Evolutionary conservation across 2,329 filamentous ascomycete genomes (phyloP), one percentile per base, ranked within the genome.

Genomic region (Claviceps sp.): DNA sequence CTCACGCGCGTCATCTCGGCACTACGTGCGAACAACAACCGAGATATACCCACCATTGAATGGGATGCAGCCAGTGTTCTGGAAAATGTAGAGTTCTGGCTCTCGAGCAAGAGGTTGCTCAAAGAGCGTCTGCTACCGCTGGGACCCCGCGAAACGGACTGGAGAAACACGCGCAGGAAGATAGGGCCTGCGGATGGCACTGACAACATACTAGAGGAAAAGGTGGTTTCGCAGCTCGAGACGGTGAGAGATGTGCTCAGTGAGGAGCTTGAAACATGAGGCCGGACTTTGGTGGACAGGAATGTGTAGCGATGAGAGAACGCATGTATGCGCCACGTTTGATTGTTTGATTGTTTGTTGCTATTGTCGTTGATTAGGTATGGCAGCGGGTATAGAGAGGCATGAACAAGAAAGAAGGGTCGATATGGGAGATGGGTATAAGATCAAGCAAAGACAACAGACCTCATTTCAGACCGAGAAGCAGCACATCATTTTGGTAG

Each of bases 41-140:
- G 84, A 22, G 83, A 88, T 24, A 82, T 96, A 1, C 79, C 84
- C 14, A 73, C 79, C 8, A 74, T 96, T 6, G 75, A 80, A 50
- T 95, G 88, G 83, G 88, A 96, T 62, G 75, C 78, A 13, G 74
- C 76, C 0, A 74, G 75, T 1, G 77, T 94, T 47, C 77, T 85
- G 57, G 90, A 95, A 63, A 88, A 93, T 60, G 79, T 94, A 5
- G 88, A 95, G 58, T 86, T 86, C 57, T 88, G 88, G 76, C 70
- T 96, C 38, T 76, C 80, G 30, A 82, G 82, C 50, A 77, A 82
- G 53, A 80, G 81, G 57, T 71, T 84, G 51, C 70, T 96, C 52
- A 77, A 84, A 50, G 83, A 88, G 57, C 76, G 86, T 30, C 78
- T 95, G 47, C 73, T 90, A 49, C 82, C 89, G 0, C 74, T 86